Evolutionary conservation across 2,329 filamentous ascomycete species (phyloP).

Genomic region (Metarhizium brunneum): DNA sequence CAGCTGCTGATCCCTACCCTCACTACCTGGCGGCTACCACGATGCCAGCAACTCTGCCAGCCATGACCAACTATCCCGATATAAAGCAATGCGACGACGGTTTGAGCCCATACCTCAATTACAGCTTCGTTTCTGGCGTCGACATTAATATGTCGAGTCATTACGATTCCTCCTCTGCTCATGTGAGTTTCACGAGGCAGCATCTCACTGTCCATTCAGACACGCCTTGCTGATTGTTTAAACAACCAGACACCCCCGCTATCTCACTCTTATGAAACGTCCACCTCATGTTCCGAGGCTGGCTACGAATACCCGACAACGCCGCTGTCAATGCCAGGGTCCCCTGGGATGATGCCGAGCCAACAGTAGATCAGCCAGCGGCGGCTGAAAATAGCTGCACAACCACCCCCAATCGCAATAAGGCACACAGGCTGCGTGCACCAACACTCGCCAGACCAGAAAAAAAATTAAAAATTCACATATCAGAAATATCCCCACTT

Average conservation of each 20-base stretch:
- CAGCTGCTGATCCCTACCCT: conserved; percentile 42
- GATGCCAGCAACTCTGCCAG: conserved; percentile 51
- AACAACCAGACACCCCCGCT: conserved; percentile 61
- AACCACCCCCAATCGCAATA: background rate
- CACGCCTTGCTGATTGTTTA: conserved; percentile 37
- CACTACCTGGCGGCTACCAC: conserved; percentile 44
- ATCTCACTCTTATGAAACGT: conserved; percentile 64
- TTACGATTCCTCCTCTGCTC: conserved; percentile 61
- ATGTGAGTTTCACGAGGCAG: conserved; percentile 55
- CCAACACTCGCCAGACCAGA: background rate
- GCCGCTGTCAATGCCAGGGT: conserved; percentile 63
- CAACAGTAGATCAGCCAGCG: conserved; percentile 4
- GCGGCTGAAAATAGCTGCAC: background rate
- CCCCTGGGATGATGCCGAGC: conserved; percentile 42
- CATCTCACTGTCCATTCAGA: conserved; percentile 29
- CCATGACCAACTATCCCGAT: conserved; percentile 56
- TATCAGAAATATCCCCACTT: background rate
- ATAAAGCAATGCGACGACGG: conserved; percentile 45
- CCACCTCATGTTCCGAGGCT: conserved; percentile 51
- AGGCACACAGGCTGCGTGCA: background rate
- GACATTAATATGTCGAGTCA: conserved; percentile 51
- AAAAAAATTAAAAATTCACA: background rate
- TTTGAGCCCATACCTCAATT: conserved; percentile 58
- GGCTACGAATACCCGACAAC: conserved; percentile 60
- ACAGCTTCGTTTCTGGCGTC: conserved; percentile 54